Percentiles rank a stretch among this genome's conserved stretches.
phyloP scores from a whole-genome alignment of 192 early-diverging fungal genomes.

The Gigaspora rosea region DNA sequence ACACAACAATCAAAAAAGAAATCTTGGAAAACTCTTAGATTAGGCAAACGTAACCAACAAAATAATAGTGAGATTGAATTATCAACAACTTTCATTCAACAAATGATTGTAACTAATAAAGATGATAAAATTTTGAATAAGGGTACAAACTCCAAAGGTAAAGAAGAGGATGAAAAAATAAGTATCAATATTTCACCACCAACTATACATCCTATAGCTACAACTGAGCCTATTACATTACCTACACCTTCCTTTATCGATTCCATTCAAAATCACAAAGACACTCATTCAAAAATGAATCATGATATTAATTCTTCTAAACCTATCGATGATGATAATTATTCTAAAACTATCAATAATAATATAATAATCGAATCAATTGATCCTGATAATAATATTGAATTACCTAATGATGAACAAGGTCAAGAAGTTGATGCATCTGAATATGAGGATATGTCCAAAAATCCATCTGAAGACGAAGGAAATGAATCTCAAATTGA shows the following conservation, averaged over 20 bases:
- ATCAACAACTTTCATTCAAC: neutral
- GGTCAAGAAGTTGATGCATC: neutral
- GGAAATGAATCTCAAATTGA: neutral
- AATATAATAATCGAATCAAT: neutral
- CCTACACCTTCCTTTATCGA: no score
- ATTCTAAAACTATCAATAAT: neutral
- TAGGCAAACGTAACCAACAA: constrained; percentile 24
- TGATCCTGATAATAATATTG: neutral
- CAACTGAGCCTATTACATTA: no score
- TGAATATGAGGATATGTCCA: neutral
- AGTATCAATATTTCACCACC: no score
- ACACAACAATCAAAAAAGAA: neutral
- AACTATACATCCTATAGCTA: no score
- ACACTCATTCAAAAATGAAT: neutral
- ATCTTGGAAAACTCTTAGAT: constrained; percentile 27
- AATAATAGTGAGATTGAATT: neutral
- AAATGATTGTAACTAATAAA: neutral
- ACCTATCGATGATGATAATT: neutral
- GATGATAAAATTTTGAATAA: neutral
- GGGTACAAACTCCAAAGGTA: neutral
- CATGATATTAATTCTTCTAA: neutral
- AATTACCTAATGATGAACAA: neutral
- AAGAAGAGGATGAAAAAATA: neutral
- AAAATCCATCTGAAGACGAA: no score
- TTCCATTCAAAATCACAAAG: no score